Evolutionary conservation across 331 rosid genomes (phyloP), one percentile per base, ranked within the genome.

Genomic region (Malus hybrid): DNA sequence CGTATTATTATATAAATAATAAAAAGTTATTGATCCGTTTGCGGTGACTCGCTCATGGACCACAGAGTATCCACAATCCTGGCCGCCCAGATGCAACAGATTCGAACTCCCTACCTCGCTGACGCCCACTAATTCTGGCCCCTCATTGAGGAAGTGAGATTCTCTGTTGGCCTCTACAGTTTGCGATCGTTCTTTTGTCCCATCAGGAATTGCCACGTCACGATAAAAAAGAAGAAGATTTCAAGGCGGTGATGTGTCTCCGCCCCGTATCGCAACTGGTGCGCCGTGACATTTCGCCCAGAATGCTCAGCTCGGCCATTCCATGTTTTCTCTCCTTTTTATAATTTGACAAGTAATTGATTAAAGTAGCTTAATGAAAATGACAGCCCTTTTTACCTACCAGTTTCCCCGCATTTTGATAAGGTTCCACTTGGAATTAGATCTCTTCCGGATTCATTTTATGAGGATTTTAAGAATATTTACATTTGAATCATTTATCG

Each of bases 21-120:
- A 1, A 0, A 50, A 50, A 50, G 8, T 50, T 5, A 15, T 15
- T 50, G 55, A 15, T 6, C 7, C 19, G 19, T 48, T 13, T 5
- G 55, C 19, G 6, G 7, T 50, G 55, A 50, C 55, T 5, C 3
- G 18, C n/a, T 50, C 55, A 50, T 2, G n/a, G 63, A 61, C 76
- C 72, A 71, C 46, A 54, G 28, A 42, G 79, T 70, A 73, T 86
- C 77, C 46, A 31, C 70, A 61, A 16, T 60, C 27, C 11, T 6
- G 2, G 42, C 18, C 0, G 56, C 9, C 39, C n/a, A 5, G 19
- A 50, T 50, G 19, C 55, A 50, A 16, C 55, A 50, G 55, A 50
- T 50, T 50, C 55, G 2, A 50, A 50, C 3, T 50, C 55, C 8
- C 55, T 2, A 2, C 55, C 55, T 50, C 19, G 8, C n/a, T 48